phyloP scores from a whole-genome alignment of 2,329 filamentous ascomycete species.

The Arthrobotrys conoides region DNA sequence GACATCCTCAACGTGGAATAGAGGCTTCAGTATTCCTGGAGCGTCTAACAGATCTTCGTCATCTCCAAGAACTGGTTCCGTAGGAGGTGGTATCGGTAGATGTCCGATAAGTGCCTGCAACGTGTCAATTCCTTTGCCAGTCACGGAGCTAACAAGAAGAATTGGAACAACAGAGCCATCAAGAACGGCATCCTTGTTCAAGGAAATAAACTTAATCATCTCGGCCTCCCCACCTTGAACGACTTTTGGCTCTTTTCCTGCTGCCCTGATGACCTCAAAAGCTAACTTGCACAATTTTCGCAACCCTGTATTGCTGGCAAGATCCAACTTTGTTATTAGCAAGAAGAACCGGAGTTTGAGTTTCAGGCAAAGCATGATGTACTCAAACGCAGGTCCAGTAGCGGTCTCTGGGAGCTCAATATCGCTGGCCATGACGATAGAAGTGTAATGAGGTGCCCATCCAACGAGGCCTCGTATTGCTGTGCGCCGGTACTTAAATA shows the following conservation, averaged over 20 bases:
- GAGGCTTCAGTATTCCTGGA: slow-evolving; percentile 72
- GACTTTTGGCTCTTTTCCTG: slow-evolving; percentile 75
- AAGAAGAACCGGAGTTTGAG: slow-evolving; percentile 83
- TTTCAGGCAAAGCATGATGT: slow-evolving; percentile 87
- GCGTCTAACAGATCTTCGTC: slow-evolving; percentile 51
- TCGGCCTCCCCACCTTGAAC: slow-evolving; percentile 66
- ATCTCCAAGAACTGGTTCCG: slow-evolving; percentile 69
- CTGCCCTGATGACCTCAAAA: slow-evolving; percentile 81
- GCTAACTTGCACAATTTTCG: slow-evolving; percentile 80
- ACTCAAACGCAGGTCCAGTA: slow-evolving; percentile 67
- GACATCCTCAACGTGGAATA: slow-evolving; percentile 93
- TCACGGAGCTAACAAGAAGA: slow-evolving; percentile 86
- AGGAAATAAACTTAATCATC: slow-evolving; percentile 63
- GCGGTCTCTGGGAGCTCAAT: slow-evolving; percentile 78
- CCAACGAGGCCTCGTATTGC: slow-evolving; percentile 91
- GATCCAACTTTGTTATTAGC: slow-evolving; percentile 90
- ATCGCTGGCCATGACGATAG: slow-evolving; percentile 88
- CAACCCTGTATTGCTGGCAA: slow-evolving; percentile 81
- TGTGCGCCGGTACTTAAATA: slow-evolving; percentile 89
- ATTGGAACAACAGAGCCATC: slow-evolving; percentile 78
- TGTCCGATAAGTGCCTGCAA: slow-evolving; percentile 84
- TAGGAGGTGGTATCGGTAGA: slow-evolving; percentile 77
- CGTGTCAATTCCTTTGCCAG: slow-evolving; percentile 83
- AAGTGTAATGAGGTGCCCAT: slow-evolving; percentile 94
- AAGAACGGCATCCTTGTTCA: slow-evolving; percentile 61